A percentile compares a stretch with the other conserved stretches of the same genome.
phyloP scores from a whole-genome alignment of 164 flowering plant species.

The Litsea cubeba region DNA sequence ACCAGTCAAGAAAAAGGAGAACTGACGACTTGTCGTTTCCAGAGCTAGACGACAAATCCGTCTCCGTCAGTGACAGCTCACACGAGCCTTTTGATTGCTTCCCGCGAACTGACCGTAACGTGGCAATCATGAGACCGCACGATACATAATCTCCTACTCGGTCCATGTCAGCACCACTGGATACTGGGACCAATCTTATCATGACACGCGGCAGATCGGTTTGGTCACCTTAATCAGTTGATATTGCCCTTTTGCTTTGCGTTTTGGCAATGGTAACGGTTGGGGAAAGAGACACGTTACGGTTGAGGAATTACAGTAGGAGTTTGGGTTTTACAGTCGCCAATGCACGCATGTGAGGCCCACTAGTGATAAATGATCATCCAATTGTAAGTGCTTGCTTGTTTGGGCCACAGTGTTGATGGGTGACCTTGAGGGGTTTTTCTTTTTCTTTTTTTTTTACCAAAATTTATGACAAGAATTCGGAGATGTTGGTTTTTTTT shows the following conservation, averaged over 20 bases:
- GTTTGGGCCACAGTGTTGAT: too few species aligned
- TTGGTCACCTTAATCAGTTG: background rate
- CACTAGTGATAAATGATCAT: too few species aligned
- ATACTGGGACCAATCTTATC: background rate
- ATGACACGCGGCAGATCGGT: background rate
- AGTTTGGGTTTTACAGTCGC: background rate
- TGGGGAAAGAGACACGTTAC: background rate
- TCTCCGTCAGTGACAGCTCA: conserved; percentile 3
- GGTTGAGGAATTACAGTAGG: background rate
- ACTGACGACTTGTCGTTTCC: background rate
- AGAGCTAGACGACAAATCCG: background rate
- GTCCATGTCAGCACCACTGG: background rate
- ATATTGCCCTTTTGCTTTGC: background rate
- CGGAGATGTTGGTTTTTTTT: too few species aligned
- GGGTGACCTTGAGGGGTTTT: too few species aligned
- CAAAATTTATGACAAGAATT: too few species aligned
- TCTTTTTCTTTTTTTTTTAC: too few species aligned
- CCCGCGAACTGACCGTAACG: conserved; percentile 1
- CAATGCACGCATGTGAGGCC: too few species aligned
- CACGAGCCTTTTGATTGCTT: background rate
- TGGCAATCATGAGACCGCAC: conserved; percentile 1
- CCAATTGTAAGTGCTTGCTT: too few species aligned
- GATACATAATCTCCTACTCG: background rate
- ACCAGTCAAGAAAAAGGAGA: background rate
- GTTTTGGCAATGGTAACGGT: background rate